Evolutionary conservation across 306 rosid species (phyloP).

Genomic region (Dalbergia oliveri): DNA sequence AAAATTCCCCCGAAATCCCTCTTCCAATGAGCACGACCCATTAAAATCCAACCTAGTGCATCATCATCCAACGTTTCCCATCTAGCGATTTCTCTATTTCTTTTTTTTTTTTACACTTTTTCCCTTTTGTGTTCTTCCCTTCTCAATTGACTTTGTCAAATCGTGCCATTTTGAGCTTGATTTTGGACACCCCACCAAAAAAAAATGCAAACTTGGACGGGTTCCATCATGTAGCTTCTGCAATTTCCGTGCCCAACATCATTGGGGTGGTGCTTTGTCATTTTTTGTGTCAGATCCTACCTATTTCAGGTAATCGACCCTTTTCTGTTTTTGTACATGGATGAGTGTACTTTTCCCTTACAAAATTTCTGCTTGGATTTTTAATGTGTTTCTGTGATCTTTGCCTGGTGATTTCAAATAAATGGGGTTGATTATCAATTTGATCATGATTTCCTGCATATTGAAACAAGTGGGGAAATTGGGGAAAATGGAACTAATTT

Average conservation of each 20-base stretch:
- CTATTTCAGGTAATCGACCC: constrained; percentile 35
- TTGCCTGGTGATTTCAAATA: not conserved
- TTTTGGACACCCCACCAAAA: constrained; percentile 21
- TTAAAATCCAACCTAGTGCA: not conserved
- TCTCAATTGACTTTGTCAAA: constrained; percentile 27
- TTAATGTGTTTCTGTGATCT: not conserved
- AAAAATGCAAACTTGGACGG: constrained; percentile 32
- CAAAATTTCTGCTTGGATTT: not conserved
- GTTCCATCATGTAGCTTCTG: constrained; percentile 36
- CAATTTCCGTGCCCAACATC: constrained; percentile 17
- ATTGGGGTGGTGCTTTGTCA: not conserved
- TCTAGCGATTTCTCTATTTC: not conserved
- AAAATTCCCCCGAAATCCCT: not conserved
- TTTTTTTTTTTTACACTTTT: not conserved
- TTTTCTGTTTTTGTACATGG: not conserved
- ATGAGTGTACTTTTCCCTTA: not conserved
- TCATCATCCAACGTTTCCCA: too few relatives aligned
- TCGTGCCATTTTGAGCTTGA: constrained; percentile 7
- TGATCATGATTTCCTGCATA: constrained; percentile 22
- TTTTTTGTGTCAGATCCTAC: constrained; percentile 35
- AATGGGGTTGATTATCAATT: constrained; percentile 23
- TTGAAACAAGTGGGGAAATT: not conserved
- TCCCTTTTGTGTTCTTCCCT: not conserved
- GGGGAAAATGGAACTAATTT: constrained; percentile 23
- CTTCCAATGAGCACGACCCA: not conserved